These are phyloP conservation scores for Hemisphaericaspora nanyangensis DNA, from an alignment of 805 yeast species.

Conservation along the genomic window DNA sequence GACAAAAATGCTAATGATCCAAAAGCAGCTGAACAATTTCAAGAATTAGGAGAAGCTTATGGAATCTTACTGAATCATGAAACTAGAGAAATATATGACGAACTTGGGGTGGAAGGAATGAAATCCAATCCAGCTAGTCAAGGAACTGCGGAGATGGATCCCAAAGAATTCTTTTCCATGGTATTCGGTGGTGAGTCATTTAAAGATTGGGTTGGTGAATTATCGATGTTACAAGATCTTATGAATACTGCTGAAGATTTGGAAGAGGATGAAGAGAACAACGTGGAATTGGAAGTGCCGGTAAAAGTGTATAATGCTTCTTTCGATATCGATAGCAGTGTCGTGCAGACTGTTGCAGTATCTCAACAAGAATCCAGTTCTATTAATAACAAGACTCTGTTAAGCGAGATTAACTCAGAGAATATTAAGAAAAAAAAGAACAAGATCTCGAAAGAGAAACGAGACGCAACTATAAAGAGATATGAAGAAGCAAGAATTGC, in stretches of 20 bases:
- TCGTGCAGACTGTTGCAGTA: not conserved
- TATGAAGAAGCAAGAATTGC: slow-evolving; percentile 54
- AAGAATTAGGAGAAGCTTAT: slow-evolving; percentile 63
- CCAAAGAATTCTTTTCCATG: slow-evolving; percentile 75
- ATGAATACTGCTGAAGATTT: slow-evolving; percentile 55
- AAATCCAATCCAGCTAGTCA: slow-evolving; percentile 58
- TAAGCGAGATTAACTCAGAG: slow-evolving; percentile 16
- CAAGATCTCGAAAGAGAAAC: slow-evolving; percentile 30
- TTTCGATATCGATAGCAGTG: not conserved
- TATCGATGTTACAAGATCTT: slow-evolving; percentile 68
- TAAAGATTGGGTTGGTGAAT: slow-evolving; percentile 81
- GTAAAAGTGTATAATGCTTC: not conserved
- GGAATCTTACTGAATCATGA: slow-evolving; percentile 75
- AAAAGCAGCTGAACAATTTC: slow-evolving; percentile 82
- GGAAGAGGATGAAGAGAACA: slow-evolving; percentile 38
- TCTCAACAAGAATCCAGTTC: not conserved
- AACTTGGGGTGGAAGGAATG: slow-evolving; percentile 58
- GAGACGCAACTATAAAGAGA: slow-evolving; percentile 48
- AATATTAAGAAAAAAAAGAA: slow-evolving; percentile 26
- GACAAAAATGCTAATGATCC: slow-evolving; percentile 97
- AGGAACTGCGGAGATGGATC: slow-evolving; percentile 71
- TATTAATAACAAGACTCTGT: slow-evolving; percentile 2
- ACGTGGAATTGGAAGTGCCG: slow-evolving; percentile 14
- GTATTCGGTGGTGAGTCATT: slow-evolving; percentile 86
- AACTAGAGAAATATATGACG: slow-evolving; percentile 72